Base-by-base conservation (phyloP, 179 eudicot species). In the Monotropa hypopitys region DNA sequence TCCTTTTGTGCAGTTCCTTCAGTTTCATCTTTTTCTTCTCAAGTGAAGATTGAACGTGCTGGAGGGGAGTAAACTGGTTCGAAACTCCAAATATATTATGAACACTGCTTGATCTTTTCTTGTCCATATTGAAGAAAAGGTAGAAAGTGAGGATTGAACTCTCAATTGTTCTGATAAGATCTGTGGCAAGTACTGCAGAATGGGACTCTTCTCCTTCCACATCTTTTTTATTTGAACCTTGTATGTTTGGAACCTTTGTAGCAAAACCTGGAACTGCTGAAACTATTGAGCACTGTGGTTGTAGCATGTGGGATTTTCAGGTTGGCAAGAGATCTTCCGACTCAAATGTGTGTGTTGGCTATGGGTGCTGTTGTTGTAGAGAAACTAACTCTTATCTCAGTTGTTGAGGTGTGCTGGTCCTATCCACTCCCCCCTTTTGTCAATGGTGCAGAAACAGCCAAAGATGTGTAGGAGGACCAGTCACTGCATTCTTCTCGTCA, bases 231-330 rank as follows among this genome's bases (percentile, higher is more conserved):
- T 78, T 84, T 53, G 84, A 83, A 93, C 99, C 98, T 86, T 84
- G 87, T 63, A 96, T 88, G 76, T 84, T 90, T 28, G 99, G 99
- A 81, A 91, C 97, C 99, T 87, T 80, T 95, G 97, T 79, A 95
- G 77, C 80, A 95, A 86, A 65, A 95, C 99, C 86, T 88, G 91
- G 76, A 95, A 93, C 79, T 95, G 99, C 82, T 95, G 98, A 79
- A 90, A 91, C 72, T 88, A 92, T 85, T 95, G 96, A n/a, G 98
- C 99, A 76, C 91, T 81, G 62, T 88, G 88, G 78, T 86, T 95
- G 88, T 93, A 93, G 80, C 84, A 80, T 54, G 87, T 81, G 30
- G 90, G 76, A 68, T 83, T 88, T 62, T 91, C 97, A 46, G 92
- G 91, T 74, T 88, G 92, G 76, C 85, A 86, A 35, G 92, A 88